Evolutionary conservation across 768 basidiomycete genomes (phyloP), one percentile per base, ranked within the genome.

Genomic region (Mycena vitilis): DNA sequence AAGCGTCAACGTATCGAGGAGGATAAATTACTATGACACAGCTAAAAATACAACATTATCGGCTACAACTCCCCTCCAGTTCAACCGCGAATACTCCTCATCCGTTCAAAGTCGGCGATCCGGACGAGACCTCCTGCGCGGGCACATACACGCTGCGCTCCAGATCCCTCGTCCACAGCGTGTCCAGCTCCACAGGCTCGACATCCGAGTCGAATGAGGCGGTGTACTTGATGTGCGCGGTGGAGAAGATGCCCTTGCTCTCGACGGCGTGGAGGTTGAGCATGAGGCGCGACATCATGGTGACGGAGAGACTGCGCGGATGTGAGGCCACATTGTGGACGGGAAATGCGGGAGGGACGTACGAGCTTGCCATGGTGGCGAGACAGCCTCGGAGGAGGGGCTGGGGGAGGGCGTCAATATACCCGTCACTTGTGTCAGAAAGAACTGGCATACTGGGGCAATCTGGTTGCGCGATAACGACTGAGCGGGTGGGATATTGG

Each of bases 241-340:
- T 59, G 20, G 69, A 70, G 55, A 70, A 66, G 10, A 70, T 63
- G 8, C 69, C 69, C 22, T 10, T 56, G 54, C 56, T 42, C 34
- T 70, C 69, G 16, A 70, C 42, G 55, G 69, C 30, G 60, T 70
- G 69, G 1, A 70, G 55, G 40, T 70, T 70, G 8, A 70, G 45
- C 65, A 70, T 70, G 18, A 70, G 64, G 54, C 69, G 60, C 20
- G 64, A 66, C 48, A 54, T 70, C 65, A 70, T 57, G 3, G 69
- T 70, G 20, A 70, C 69, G 7, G 69, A 66, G 3, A 70, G 25
- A 34, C 65, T 66, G 59, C 1, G 10, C 12, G 13, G 22, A 2
- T 15, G 18, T 38, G 18, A 36, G 30, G 9, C 16, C 12, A 15
- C 23, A 13, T 16, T 20, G 22, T 7, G 54, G n/a, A 15, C 13